A percentile compares a stretch with the other conserved stretches of the same genome.
phyloP scores from a whole-genome alignment of 2,329 filamentous ascomycete species.

The Ophiostoma himal-ulmi region DNA sequence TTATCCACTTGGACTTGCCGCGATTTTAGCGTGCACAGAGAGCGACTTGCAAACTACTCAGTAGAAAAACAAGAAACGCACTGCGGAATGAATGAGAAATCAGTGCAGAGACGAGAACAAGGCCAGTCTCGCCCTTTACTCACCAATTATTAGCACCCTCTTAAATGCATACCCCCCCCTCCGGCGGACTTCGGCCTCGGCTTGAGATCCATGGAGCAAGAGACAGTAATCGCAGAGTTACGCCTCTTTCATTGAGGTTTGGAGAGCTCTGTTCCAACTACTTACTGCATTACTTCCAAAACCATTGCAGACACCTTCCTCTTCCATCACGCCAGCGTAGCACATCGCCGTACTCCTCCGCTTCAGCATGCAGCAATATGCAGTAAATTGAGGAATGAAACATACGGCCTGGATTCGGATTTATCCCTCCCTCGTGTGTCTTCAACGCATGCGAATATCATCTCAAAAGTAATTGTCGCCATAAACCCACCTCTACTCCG shows the following conservation, averaged over 20 bases:
- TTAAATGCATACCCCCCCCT: not conserved
- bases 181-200: constrained; percentile 3
- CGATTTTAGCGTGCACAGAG: not conserved
- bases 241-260: not conserved
- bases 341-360: not conserved
- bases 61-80: not conserved
- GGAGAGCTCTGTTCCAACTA: too few species aligned
- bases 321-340: not conserved
- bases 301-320: not conserved
- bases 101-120: not conserved
- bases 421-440: not conserved
- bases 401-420: not conserved
- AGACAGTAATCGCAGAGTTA: not conserved
- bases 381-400: too few species aligned
- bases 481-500: not conserved
- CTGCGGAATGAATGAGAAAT: not conserved
- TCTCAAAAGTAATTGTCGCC: not conserved
- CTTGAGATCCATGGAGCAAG: not conserved
- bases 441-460: not conserved
- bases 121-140: not conserved
- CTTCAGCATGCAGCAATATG: not conserved
- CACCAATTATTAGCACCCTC: not conserved
- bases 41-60: not conserved
- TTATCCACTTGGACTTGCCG: not conserved
- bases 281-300: too few species aligned